Evolutionary conservation across 257 asterid genomes (phyloP).

Genomic region (Lycium ferocissimum): DNA sequence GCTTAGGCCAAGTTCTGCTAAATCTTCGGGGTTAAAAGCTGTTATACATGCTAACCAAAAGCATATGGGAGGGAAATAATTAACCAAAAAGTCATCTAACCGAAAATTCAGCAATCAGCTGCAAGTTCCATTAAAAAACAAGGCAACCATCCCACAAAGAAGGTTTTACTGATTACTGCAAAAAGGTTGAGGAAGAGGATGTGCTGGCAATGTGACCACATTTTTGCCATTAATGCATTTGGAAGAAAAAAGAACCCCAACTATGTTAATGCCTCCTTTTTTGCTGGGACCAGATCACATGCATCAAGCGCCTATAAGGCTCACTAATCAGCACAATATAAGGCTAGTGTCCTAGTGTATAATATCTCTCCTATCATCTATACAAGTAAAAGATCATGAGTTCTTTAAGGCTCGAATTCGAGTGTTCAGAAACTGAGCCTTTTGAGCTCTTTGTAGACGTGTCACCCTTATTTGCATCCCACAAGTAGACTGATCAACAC

Average conservation of each 20-base stretch:
- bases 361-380: slow-evolving; percentile 19
- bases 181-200: slow-evolving; percentile 17
- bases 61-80: not conserved
- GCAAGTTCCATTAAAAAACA: not conserved
- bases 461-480: not conserved
- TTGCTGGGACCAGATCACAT: not conserved
- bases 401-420: not conserved
- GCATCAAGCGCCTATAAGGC: not conserved
- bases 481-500: not conserved
- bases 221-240: not conserved
- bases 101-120: slow-evolving; percentile 2
- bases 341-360: not conserved
- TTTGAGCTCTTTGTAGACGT: not conserved
- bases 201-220: not conserved
- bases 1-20: not conserved
- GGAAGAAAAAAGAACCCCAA: not conserved
- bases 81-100: not conserved
- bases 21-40: not conserved
- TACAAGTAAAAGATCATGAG: not conserved
- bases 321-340: not conserved
- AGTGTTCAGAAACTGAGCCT: slow-evolving; percentile 1
- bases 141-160: not conserved
- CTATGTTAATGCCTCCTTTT: not conserved
- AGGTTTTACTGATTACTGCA: slow-evolving; percentile 15
- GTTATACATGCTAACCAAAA: not conserved